Evolutionary conservation across 306 rosid species (phyloP).

Genomic region (Cyamopsis tetragonoloba): DNA sequence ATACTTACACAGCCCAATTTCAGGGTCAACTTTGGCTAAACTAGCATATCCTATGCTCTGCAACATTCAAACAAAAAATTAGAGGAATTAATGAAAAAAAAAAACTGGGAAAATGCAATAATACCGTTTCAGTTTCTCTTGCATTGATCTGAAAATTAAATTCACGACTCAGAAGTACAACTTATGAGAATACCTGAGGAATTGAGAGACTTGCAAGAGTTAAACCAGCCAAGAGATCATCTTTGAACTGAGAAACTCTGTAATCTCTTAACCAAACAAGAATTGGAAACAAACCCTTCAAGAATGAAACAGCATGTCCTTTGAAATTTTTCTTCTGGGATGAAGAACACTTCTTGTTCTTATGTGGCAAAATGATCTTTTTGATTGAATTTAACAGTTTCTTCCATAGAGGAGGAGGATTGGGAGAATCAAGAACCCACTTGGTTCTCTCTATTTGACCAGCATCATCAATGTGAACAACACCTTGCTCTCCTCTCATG

Average conservation of each 20-base stretch:
- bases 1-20: conserved; percentile 78
- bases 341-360: conserved; percentile 31
- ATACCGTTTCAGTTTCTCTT: neutral
- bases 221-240: conserved; percentile 68
- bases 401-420: conserved; percentile 49
- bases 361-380: conserved; percentile 33
- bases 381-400: conserved; percentile 35
- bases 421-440: conserved; percentile 58
- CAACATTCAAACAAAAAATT: conserved; percentile 12
- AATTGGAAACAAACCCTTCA: conserved; percentile 55
- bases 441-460: conserved; percentile 34
- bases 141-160: neutral
- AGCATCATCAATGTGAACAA: conserved; percentile 22
- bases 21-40: conserved; percentile 77
- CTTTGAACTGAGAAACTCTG: conserved; percentile 52
- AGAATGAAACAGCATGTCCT: conserved; percentile 22
- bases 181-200: conserved; percentile 56
- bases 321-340: conserved; percentile 12
- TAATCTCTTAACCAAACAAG: conserved; percentile 60
- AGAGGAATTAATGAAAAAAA: conserved; percentile 1
- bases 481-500: conserved; percentile 40
- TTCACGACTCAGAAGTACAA: neutral
- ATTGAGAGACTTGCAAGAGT: conserved; percentile 85
- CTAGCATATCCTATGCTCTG: conserved; percentile 91
- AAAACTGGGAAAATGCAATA: neutral